Evolutionary conservation across 805 yeast species (phyloP), one percentile per base, ranked within the genome.

Genomic region (Sugiyamaella qingdaonensis): DNA sequence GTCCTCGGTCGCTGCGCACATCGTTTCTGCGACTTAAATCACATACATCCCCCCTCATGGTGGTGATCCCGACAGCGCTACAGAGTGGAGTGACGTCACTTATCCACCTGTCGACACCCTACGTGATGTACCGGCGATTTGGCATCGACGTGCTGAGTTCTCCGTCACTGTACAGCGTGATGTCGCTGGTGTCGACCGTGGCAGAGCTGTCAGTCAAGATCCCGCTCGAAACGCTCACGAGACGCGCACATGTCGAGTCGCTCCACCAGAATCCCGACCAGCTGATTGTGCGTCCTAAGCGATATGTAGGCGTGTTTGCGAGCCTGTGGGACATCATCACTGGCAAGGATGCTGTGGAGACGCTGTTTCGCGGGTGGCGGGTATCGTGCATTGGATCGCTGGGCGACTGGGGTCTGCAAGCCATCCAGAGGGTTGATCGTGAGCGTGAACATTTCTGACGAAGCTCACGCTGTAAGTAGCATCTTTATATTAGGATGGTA

Each of bases 351-450:
- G 70, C 78, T 36, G 67, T 74, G 8, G 73, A 76, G 34, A 68
- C 74, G 1, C 67, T 85, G 24, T 91, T 88, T 76, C 79, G 92
- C 60, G 99, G 98, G 35, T 92, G 98, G 98, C 80, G 88, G 66
- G 83, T 89, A 41, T 95, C 95, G 29, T 74, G 87, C 10, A 68
- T 89, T 54, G 88, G 92, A 56, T 79, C 88, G 2, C 68, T 87
- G 47, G 94, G 96, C 10, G 84, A 85, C 49, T 92, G 95, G 86
- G 91, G 96, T 13, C 63, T 63, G 18, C 39, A 48, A 19, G 63
- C 63, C 8, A 44, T 60, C n/a, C 58, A 58, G 41, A 44, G 46
- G 10, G 53, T 51, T 14, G 56, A 57, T 42, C 34, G 39, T n/a
- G 53, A 47, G 31, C 51, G 52, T 46, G 63, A 59, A 46, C 54